Conservation (phyloP, 2,329 filamentous ascomycete species). For the Phialophora tarda region DNA sequence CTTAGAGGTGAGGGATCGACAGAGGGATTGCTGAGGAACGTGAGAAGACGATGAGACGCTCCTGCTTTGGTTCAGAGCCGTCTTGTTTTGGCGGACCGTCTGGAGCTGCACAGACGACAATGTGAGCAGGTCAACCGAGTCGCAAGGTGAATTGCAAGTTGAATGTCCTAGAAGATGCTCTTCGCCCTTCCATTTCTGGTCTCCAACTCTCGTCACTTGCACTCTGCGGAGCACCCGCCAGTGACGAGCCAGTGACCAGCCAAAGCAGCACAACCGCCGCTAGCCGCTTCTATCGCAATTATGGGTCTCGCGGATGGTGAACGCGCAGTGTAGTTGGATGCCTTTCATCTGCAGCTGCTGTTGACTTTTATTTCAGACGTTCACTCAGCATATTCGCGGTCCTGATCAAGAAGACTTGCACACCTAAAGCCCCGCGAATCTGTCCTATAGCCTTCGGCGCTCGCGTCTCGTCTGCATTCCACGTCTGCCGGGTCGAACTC, state of each 20-base stretch:
- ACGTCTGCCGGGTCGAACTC: not conserved
- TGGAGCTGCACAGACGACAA: not conserved
- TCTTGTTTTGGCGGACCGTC: not conserved
- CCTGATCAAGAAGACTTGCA: not conserved
- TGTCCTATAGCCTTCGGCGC: not conserved
- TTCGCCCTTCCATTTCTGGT: not conserved
- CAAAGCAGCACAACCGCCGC: not conserved
- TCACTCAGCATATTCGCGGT: not conserved
- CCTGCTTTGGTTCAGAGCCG: not conserved
- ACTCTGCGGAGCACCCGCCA: not conserved
- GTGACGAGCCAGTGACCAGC: not conserved
- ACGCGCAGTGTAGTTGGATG: not conserved
- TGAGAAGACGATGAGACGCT: not conserved
- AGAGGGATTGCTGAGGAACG: not conserved
- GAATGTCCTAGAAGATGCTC: not conserved
- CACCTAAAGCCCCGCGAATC: not conserved
- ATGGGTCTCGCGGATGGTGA: not conserved
- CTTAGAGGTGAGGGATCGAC: not conserved
- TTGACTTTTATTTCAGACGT: not conserved
- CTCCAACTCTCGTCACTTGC: not conserved
- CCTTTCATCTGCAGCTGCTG: not conserved
- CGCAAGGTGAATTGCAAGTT: not conserved
- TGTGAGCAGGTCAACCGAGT: slow-evolving; percentile 3
- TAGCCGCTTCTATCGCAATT: not conserved
- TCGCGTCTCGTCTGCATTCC: not conserved